Evolutionary conservation across 2,329 filamentous ascomycete species (phyloP), one percentile per base, ranked within the genome.

Genomic region (Fusarium staphyleae): DNA sequence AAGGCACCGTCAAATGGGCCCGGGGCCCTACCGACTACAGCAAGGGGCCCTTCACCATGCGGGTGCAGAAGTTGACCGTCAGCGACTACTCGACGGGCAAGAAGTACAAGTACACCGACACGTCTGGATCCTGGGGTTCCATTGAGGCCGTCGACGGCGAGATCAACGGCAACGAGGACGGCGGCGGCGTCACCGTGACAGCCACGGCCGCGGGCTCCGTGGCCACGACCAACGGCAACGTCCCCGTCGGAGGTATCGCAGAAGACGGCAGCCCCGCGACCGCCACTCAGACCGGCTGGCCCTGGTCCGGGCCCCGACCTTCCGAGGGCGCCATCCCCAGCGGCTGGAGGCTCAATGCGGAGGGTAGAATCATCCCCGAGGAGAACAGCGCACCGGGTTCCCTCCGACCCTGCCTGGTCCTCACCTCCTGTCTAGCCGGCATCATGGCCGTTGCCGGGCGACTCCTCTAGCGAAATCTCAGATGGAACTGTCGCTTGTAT

Each of bases 31-130:
- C 91, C 41, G 86, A 97, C 76, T 99, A 95, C 77, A 81, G 82
- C 51, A 69, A 87, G 59, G 93, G 90, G 0, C 95, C 95, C 1
- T 99, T 89, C 77, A 86, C 81, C 60, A 98, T 98, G 93, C 77
- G 84, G 47, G 87, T 98, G 69, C 84, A 88, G 73, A 89, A 83
- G 24, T 75, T 97, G 64, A 79, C 82, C 48, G 84, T 96, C 34
- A 87, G 87, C 44, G 95, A 99, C 77, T 99, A 98, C 78, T 97
- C 93, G 16, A 97, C 93, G 2, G 95, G 95, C 47, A 87, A 83
- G 14, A 79, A 88, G 59, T 99, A 99, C 79, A 80, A 78, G 51
- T 99, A 98, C 77, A 84, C 84, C 62, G 90, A 95, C 71, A 84
- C 81, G 30, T 87, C 83, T 40, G 95, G 95, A 40, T 83, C 80